Percentiles rank a stretch among this genome's conserved stretches.
phyloP scores from a whole-genome alignment of 2,329 filamentous ascomycete genomes.

The Venturiaceae sp. region DNA sequence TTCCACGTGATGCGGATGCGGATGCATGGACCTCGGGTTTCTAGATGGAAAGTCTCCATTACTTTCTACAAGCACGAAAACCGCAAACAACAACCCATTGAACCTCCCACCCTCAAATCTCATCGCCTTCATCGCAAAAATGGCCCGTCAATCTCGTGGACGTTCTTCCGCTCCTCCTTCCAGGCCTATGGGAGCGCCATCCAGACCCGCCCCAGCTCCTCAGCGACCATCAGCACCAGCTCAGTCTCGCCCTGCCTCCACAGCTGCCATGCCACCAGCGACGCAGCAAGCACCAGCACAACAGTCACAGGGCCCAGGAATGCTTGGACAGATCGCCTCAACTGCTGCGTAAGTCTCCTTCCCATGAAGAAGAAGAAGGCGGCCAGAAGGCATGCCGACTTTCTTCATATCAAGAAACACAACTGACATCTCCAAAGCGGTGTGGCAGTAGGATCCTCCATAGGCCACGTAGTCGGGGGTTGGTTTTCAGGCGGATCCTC shows the following conservation, averaged over 20 bases:
- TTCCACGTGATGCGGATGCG: too few relatives aligned
- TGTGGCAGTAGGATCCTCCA: slow-evolving; percentile 90
- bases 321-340: slow-evolving; percentile 94
- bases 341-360: slow-evolving; percentile 77
- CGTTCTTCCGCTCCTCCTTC: slow-evolving; percentile 27
- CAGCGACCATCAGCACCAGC: slow-evolving; percentile 33
- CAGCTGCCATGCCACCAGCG: slow-evolving; percentile 30
- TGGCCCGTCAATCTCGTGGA: slow-evolving; percentile 40
- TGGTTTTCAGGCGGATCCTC: slow-evolving; percentile 68
- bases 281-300: slow-evolving; percentile 37
- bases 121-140: slow-evolving; percentile 17
- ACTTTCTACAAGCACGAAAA: not conserved
- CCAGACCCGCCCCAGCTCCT: slow-evolving; percentile 60
- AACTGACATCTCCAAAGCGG: slow-evolving; percentile 47
- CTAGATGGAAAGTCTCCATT: not conserved
- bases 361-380: not conserved
- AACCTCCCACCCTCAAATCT: not conserved
- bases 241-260: slow-evolving; percentile 42
- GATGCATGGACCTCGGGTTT: not conserved
- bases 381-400: not conserved
- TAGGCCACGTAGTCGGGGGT: slow-evolving; percentile 89
- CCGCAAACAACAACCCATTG: not conserved
- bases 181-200: slow-evolving; percentile 17
- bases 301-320: slow-evolving; percentile 59
- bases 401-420: not conserved